These are phyloP conservation scores for Metarhizium humberi DNA, from an alignment of 2,329 filamentous ascomycete species.

Conservation along the genomic window DNA sequence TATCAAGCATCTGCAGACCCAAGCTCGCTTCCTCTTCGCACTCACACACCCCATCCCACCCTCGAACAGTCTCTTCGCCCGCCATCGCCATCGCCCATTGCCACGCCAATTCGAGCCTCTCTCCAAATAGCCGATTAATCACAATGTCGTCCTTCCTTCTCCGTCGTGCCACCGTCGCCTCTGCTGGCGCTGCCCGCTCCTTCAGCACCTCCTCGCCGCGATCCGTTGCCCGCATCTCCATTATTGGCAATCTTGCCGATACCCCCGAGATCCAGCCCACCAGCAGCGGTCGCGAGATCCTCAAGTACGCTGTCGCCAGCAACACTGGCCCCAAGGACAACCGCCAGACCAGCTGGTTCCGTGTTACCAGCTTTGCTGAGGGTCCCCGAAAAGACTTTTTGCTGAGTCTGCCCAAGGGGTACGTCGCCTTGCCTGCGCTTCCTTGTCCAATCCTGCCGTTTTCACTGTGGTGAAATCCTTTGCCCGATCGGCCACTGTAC, in stretches of 20 bases:
- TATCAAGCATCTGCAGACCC: background rate
- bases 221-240: constrained; percentile 67
- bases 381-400: constrained; percentile 64
- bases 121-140: constrained; percentile 1
- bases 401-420: constrained; percentile 75
- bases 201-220: constrained; percentile 66
- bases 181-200: constrained; percentile 46
- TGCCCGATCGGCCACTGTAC: too few relatives aligned
- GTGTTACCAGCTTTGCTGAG: constrained; percentile 64
- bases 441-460: background rate
- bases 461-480: background rate
- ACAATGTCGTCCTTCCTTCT: constrained; percentile 40
- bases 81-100: background rate
- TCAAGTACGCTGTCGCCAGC: constrained; percentile 71
- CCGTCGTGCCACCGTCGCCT: constrained; percentile 41
- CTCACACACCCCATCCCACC: background rate
- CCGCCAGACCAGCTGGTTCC: constrained; percentile 77
- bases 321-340: constrained; percentile 58
- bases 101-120: background rate
- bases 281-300: constrained; percentile 60
- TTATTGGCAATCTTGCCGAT: constrained; percentile 77
- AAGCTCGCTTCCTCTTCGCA: background rate
- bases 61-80: background rate
- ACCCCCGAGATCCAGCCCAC: constrained; percentile 68
- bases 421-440: constrained; percentile 27